Evolutionary conservation across 2,329 filamentous ascomycete species (phyloP).

Genomic region (Botrytis deweyae): DNA sequence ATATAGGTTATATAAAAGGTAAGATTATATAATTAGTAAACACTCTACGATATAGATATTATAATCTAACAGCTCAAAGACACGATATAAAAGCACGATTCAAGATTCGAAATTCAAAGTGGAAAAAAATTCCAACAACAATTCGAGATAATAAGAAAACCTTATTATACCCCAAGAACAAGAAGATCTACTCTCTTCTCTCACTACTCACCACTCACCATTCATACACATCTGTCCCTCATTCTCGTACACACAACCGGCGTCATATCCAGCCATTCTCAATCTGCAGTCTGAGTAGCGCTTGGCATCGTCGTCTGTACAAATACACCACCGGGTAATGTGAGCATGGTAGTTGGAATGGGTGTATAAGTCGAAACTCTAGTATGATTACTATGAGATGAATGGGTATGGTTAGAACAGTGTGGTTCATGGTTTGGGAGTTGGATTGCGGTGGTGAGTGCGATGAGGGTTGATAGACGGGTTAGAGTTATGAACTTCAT

Average conservation of each 20-base stretch:
- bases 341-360: neutral
- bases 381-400: neutral
- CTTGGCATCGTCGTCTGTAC: neutral
- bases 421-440: neutral
- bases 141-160: neutral
- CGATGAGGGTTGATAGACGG: neutral
- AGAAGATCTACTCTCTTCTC: neutral
- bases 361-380: neutral
- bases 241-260: neutral
- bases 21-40: neutral
- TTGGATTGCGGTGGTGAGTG: neutral
- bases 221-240: neutral
- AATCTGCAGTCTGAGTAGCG: neutral
- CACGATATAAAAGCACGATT: neutral
- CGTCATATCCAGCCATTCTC: neutral
- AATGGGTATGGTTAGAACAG: neutral
- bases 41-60: neutral
- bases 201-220: neutral
- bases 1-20: no score
- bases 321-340: constrained; percentile 3
- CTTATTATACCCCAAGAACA: no score
- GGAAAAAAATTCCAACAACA: neutral
- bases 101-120: neutral
- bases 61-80: neutral
- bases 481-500: neutral